Evolutionary conservation across 306 rosid species (phyloP).

Genomic region (Lathyrus tuberosus): DNA sequence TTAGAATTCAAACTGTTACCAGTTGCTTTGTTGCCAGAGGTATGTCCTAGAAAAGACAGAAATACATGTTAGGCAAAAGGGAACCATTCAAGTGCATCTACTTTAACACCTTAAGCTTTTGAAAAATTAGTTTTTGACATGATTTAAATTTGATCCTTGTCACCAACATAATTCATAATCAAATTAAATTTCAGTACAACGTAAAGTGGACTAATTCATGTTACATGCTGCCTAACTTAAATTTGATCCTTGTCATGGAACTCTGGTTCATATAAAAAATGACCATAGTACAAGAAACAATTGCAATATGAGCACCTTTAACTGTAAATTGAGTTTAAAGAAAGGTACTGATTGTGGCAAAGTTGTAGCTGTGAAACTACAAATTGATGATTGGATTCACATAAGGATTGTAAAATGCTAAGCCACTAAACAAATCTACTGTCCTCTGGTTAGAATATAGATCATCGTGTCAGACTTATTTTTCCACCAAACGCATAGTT

Average conservation of each 20-base stretch:
- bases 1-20: conserved; percentile 43
- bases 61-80: conserved; percentile 33
- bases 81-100: background rate
- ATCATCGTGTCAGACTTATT: conserved; percentile 29
- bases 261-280: background rate
- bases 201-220: conserved; percentile 18
- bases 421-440: conserved; percentile 9
- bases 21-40: conserved; percentile 46
- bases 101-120: background rate
- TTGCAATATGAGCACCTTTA: conserved; percentile 31
- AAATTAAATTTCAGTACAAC: conserved; percentile 21
- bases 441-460: conserved; percentile 12
- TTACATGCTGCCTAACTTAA: background rate
- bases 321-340: conserved; percentile 7
- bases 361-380: conserved; percentile 19
- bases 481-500: conserved; percentile 53
- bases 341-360: conserved; percentile 1
- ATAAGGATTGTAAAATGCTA: conserved; percentile 11
- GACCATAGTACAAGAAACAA: conserved; percentile 14
- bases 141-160: conserved; percentile 28
- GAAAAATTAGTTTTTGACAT: conserved; percentile 1
- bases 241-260: conserved; percentile 15
- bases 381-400: conserved; percentile 26
- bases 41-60: conserved; percentile 53
- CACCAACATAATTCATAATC: conserved; percentile 6